Conservation (phyloP, 805 yeast genomes). For the Candida boidinii region DNA sequence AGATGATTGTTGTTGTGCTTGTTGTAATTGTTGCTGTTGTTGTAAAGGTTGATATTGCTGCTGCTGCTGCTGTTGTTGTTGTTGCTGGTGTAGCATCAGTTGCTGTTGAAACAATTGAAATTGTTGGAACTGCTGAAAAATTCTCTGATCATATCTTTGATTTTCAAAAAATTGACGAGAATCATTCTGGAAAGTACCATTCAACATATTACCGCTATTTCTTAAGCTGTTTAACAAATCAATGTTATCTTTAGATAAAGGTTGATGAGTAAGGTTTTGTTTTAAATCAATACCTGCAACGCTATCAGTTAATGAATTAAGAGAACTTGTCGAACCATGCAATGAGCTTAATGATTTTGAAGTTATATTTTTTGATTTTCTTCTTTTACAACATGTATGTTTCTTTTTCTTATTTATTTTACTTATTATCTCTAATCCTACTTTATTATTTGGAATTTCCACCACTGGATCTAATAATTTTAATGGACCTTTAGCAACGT, state of each 20-base stretch:
- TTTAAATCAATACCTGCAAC: no score
- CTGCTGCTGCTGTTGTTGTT: background rate
- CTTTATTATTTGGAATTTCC: constrained; percentile 23
- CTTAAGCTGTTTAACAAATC: no score
- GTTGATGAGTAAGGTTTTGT: no score
- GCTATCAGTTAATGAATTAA: no score
- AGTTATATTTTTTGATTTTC: background rate
- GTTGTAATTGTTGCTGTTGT: background rate
- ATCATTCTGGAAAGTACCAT: no score
- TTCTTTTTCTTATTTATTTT: constrained; percentile 10
- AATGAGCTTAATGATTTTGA: no score
- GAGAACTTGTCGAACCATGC: no score
- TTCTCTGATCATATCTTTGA: background rate
- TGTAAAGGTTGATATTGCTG: background rate
- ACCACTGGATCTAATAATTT: constrained; percentile 24
- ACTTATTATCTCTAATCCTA: constrained; percentile 21
- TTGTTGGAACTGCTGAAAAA: background rate
- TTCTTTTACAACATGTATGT: constrained; percentile 10
- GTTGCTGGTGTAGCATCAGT: background rate
- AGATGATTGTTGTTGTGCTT: background rate
- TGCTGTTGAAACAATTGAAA: background rate
- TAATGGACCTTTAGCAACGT: constrained; percentile 25
- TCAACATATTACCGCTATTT: no score
- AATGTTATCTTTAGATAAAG: no score
- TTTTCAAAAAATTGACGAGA: no score